A percentile compares a stretch with the other conserved stretches of the same genome.
Evolutionary conservation across 768 basidiomycete species (phyloP).

Genomic region (Leccinellum luteum): DNA sequence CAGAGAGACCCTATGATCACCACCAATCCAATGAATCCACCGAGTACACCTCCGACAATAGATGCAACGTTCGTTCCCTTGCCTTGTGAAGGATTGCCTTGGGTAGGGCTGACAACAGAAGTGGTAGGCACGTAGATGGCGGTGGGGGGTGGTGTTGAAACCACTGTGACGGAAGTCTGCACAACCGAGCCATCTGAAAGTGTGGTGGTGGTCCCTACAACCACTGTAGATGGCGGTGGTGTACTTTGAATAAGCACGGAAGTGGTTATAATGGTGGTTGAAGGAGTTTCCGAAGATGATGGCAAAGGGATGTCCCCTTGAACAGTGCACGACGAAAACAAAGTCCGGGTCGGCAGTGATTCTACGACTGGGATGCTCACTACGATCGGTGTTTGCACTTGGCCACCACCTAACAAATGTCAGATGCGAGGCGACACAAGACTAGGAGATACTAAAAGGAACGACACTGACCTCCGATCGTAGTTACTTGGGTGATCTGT

Average conservation of each 20-base stretch:
- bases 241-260: constrained; percentile 30
- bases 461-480: constrained; percentile 34
- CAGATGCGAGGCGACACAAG: neutral
- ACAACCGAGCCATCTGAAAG: constrained; percentile 42
- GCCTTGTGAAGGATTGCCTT: constrained; percentile 14
- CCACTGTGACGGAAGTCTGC: constrained; percentile 34
- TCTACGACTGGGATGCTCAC: constrained; percentile 33
- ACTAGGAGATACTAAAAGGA: neutral
- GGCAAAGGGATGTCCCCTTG: no score
- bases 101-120: constrained; percentile 14
- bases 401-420: constrained; percentile 23
- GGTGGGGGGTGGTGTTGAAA: constrained; percentile 35
- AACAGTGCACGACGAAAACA: constrained; percentile 40
- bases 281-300: constrained; percentile 8
- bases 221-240: constrained; percentile 31
- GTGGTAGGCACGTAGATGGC: constrained; percentile 26
- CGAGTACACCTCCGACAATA: constrained; percentile 53
- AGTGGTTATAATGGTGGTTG: constrained; percentile 16
- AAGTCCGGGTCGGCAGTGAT: constrained; percentile 35
- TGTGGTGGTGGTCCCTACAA: constrained; percentile 35
- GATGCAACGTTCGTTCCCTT: constrained; percentile 38
- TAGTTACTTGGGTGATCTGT: constrained; percentile 29
- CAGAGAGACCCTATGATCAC: constrained; percentile 44
- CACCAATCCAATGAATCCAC: constrained; percentile 52
- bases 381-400: constrained; percentile 41